These are phyloP conservation scores for Calonectria henricotiae DNA, from an alignment of 2,329 filamentous ascomycete species.

Conservation along the genomic window DNA sequence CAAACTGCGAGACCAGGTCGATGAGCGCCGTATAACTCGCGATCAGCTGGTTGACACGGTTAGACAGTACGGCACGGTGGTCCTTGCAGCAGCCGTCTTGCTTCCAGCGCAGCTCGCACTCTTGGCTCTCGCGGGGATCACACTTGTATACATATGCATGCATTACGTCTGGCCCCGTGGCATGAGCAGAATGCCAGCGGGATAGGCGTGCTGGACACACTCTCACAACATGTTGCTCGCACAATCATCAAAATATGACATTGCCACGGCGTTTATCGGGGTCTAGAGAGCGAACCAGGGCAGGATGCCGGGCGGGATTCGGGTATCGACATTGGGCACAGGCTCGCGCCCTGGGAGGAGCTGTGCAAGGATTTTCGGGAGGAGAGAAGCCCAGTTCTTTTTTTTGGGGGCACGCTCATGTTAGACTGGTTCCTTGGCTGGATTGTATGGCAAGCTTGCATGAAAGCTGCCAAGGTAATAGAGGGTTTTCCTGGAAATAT, in stretches of 20 bases:
- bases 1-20: constrained; percentile 54
- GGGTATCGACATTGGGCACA: constrained; percentile 26
- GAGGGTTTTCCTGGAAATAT: constrained; percentile 36
- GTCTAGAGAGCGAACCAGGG: constrained; percentile 45
- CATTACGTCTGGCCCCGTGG: constrained; percentile 49
- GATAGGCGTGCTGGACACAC: constrained; percentile 50
- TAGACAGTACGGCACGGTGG: constrained; percentile 62
- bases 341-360: constrained; percentile 10
- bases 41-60: constrained; percentile 61
- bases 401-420: constrained; percentile 34
- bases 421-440: constrained; percentile 45
- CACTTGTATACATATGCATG: constrained; percentile 62
- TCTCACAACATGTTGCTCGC: constrained; percentile 30
- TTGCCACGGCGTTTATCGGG: constrained; percentile 55
- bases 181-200: constrained; percentile 43
- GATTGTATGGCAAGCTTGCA: constrained; percentile 37
- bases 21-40: constrained; percentile 56
- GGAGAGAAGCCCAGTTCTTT: constrained; percentile 22
- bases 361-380: constrained; percentile 29
- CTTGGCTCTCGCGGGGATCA: constrained; percentile 57
- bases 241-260: constrained; percentile 46
- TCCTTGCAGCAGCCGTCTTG: constrained; percentile 65
- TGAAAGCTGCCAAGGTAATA: constrained; percentile 47
- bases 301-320: constrained; percentile 34
- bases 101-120: constrained; percentile 63